Base-by-base conservation (phyloP, 83 land plant species). In the Picea abies region DNA sequence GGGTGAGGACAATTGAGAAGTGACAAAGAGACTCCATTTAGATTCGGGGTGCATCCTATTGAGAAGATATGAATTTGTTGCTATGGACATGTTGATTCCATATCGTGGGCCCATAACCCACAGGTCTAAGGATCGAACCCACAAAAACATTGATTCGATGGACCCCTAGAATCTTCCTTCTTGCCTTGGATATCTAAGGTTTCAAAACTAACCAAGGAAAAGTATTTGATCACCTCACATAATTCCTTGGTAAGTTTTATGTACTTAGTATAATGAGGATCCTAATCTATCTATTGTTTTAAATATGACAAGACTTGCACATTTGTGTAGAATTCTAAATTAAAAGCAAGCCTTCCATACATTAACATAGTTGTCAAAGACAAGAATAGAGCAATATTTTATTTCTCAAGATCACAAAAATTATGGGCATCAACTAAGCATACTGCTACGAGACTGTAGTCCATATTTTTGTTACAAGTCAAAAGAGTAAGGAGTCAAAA, bases 291-390 rank as follows among this genome's bases (percentile, higher is more conserved):
- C 83, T 86, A 87, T n/a, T 90, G 29, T 35, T 94, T 94, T 73
- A 97, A 88, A 71, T 96, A 96, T 22, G 94, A 90, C 58, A 44
- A 5, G 8, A 11, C 99, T 85, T 97, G 94, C 15, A 96, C 98
- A 88, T 97, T 98, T 4, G 97, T 97, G 82, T 96, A 97, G 87
- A 92, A n/a, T n/a, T n/a, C n/a, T n/a, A n/a, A n/a, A n/a, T n/a
- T n/a, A n/a, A n/a, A n/a, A n/a, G n/a, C n/a, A n/a, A n/a, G n/a
- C n/a, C n/a, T n/a, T n/a, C n/a, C n/a, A n/a, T n/a, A n/a, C n/a
- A n/a, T n/a, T n/a, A n/a, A n/a, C n/a, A n/a, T n/a, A n/a, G n/a
- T n/a, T n/a, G n/a, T n/a, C n/a, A n/a, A n/a, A n/a, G n/a, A n/a
- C n/a, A n/a, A n/a, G n/a, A n/a, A n/a, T n/a, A n/a, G 82, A 9